These are phyloP conservation scores for Sarocladiaceae sp. DNA, from an alignment of 2,329 filamentous ascomycete genomes.

Conservation along the genomic window DNA sequence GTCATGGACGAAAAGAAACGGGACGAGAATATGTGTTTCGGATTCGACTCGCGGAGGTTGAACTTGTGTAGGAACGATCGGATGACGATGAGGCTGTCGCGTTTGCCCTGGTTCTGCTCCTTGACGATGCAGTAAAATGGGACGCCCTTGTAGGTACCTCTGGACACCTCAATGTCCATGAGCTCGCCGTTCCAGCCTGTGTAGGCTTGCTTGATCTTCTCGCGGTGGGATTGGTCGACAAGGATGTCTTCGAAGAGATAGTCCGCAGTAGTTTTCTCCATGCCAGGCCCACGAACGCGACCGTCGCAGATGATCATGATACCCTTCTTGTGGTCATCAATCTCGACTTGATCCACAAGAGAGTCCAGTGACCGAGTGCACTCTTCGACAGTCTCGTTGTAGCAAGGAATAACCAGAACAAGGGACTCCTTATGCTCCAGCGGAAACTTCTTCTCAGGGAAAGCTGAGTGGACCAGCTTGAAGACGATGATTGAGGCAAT, in stretches of 20 bases:
- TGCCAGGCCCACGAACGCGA: constrained; percentile 18
- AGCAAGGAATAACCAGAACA: constrained; percentile 36
- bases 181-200: constrained; percentile 31
- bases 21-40: constrained; percentile 31
- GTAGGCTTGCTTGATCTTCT: constrained; percentile 29
- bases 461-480: constrained; percentile 14
- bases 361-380: constrained; percentile 26
- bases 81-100: constrained; percentile 35
- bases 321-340: constrained; percentile 17
- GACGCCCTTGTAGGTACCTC: constrained; percentile 33
- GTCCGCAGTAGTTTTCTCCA: constrained; percentile 21
- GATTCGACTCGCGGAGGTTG: constrained; percentile 30
- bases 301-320: constrained; percentile 22
- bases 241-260: constrained; percentile 37
- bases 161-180: constrained; percentile 32
- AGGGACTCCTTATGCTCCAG: constrained; percentile 25
- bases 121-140: constrained; percentile 38
- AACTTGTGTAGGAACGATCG: constrained; percentile 38
- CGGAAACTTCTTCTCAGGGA: constrained; percentile 15
- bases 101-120: constrained; percentile 38
- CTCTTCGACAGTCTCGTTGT: constrained; percentile 37
- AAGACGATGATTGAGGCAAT: constrained; percentile 18
- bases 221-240: constrained; percentile 17
- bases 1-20: constrained; percentile 29
- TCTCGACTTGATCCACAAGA: constrained; percentile 17